Conservation (phyloP, 441 rosid genomes). For the Viola pubescens region DNA sequence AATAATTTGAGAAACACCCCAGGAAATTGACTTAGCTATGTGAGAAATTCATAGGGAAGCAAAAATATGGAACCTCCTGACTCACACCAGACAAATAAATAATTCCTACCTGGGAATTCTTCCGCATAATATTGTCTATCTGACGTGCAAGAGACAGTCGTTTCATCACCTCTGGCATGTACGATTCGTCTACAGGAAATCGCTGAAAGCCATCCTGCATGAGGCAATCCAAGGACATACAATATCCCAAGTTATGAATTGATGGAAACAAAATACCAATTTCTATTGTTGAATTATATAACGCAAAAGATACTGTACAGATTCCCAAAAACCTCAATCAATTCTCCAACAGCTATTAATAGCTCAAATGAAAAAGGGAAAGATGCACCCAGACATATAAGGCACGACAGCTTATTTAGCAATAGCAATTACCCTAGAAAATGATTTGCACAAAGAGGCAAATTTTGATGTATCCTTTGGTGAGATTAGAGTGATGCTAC, state of each 20-base stretch:
- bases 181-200: conserved; percentile 84
- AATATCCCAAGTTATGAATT: neutral
- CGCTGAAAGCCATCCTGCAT: conserved; percentile 67
- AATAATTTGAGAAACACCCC: conserved; percentile 1
- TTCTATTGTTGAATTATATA: conserved; percentile 1
- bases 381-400: neutral
- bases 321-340: neutral
- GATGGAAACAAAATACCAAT: neutral
- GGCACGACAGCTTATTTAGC: neutral
- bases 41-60: neutral
- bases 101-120: conserved; percentile 66
- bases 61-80: neutral
- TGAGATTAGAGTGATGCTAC: conserved; percentile 83
- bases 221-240: conserved; percentile 11
- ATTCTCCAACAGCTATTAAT: neutral
- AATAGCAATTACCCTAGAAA: conserved; percentile 55
- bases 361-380: no score
- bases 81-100: conserved; percentile 5
- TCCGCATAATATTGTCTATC: conserved; percentile 67
- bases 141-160: conserved; percentile 88
- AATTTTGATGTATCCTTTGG: conserved; percentile 75
- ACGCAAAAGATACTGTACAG: conserved; percentile 6
- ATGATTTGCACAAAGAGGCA: conserved; percentile 81
- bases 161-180: conserved; percentile 82
- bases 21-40: neutral